phyloP scores from a whole-genome alignment of 2,329 filamentous ascomycete genomes.

The Pyrenophora seminiperda region DNA sequence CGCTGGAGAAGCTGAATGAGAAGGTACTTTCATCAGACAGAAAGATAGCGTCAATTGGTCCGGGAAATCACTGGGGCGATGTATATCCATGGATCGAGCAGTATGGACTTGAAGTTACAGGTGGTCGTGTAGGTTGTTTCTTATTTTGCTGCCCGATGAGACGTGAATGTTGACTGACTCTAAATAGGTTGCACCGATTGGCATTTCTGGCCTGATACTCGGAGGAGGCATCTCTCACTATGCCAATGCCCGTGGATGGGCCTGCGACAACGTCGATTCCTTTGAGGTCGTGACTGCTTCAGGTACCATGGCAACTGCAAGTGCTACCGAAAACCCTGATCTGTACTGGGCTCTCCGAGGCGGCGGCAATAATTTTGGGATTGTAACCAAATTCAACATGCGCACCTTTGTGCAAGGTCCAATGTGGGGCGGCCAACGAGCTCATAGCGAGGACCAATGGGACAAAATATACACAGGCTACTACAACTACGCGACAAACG shows the following conservation, averaged over 20 bases:
- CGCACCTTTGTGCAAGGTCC: conserved; percentile 30
- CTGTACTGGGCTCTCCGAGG: conserved; percentile 49
- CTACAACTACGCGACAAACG: conserved; percentile 21
- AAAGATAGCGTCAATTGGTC: conserved; percentile 33
- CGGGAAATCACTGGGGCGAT: conserved; percentile 43
- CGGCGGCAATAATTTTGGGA: conserved; percentile 44
- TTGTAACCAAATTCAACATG: conserved; percentile 38
- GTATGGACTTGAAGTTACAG: conserved; percentile 34
- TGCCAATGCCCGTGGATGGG: conserved; percentile 29
- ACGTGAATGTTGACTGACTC: conserved; percentile 1
- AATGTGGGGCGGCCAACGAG: conserved; percentile 37
- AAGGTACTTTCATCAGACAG: conserved; percentile 28
- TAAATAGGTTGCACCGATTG: conserved; percentile 16
- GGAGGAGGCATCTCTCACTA: conserved; percentile 36
- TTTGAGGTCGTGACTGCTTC: conserved; percentile 39
- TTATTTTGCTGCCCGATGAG: neutral
- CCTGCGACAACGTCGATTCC: conserved; percentile 40
- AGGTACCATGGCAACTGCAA: conserved; percentile 22
- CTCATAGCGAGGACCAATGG: conserved; percentile 21
- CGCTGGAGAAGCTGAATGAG: conserved; percentile 32
- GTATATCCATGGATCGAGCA: conserved; percentile 42
- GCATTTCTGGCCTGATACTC: conserved; percentile 25
- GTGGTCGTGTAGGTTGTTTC: conserved; percentile 32
- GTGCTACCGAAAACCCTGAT: conserved; percentile 38
- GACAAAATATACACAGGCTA: conserved; percentile 26